Conservation (phyloP, 2,329 filamentous ascomycete species). For the Ambrosiella cleistominuta region DNA sequence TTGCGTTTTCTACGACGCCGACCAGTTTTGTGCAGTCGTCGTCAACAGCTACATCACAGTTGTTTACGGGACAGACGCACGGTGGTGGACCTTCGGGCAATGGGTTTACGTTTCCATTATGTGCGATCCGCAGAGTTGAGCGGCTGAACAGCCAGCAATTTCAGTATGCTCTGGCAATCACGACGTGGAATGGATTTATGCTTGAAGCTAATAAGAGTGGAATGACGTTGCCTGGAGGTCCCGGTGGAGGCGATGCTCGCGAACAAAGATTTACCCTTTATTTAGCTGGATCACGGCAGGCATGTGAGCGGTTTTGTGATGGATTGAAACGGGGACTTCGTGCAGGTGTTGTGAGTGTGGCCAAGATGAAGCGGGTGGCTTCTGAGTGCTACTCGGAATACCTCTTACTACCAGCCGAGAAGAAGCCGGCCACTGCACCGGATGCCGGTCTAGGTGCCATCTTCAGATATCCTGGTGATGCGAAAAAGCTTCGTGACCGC, state of each 20-base stretch:
- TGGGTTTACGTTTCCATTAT: slow-evolving; percentile 87
- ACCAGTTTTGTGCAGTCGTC: slow-evolving; percentile 72
- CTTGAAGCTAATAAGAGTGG: slow-evolving; percentile 32
- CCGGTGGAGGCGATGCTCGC: slow-evolving; percentile 17
- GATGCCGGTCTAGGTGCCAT: slow-evolving; percentile 85
- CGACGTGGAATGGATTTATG: slow-evolving; percentile 72
- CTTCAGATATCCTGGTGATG: slow-evolving; percentile 88
- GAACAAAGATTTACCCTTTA: slow-evolving; percentile 86
- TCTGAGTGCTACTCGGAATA: slow-evolving; percentile 85
- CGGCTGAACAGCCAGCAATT: slow-evolving; percentile 83
- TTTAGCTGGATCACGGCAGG: slow-evolving; percentile 70
- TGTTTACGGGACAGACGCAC: slow-evolving; percentile 83
- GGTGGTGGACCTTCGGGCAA: slow-evolving; percentile 85
- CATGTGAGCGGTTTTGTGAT: slow-evolving; percentile 92
- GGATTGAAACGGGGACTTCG: slow-evolving; percentile 79
- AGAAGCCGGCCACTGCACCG: slow-evolving; percentile 30
- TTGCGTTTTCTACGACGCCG: slow-evolving; percentile 91
- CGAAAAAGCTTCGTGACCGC: slow-evolving; percentile 79
- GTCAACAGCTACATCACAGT: slow-evolving; percentile 60
- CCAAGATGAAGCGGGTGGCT: slow-evolving; percentile 64
- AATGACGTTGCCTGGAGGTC: slow-evolving; percentile 13
- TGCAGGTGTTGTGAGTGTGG: slow-evolving; percentile 73
- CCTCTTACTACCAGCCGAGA: slow-evolving; percentile 44
- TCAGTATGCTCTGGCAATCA: slow-evolving; percentile 82
- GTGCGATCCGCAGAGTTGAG: slow-evolving; percentile 80